These are phyloP conservation scores for Kwoniella europaea DNA, from an alignment of 768 basidiomycete species.

Conservation along the genomic window DNA sequence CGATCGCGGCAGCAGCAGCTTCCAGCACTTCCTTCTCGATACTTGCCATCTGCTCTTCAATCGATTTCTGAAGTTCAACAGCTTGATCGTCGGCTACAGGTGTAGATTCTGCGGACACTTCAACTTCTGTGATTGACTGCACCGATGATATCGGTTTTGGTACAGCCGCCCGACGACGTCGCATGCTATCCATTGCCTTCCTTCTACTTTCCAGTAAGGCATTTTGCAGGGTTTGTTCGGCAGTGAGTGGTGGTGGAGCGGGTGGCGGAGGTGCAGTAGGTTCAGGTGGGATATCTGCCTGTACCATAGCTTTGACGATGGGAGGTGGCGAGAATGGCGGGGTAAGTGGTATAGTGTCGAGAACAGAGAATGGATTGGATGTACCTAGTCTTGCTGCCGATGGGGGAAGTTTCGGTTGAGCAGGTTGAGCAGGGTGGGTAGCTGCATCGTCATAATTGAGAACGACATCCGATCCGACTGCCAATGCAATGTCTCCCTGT, in stretches of 20 bases:
- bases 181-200: conserved; percentile 47
- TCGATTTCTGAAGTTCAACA: conserved; percentile 19
- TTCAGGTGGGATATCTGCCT: conserved; percentile 3
- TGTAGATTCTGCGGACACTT: background rate
- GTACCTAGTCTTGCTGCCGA: background rate
- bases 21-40: conserved; percentile 44
- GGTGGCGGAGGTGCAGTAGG: conserved; percentile 2
- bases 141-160: conserved; percentile 2
- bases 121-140: background rate
- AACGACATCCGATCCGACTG: conserved; percentile 7
- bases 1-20: background rate
- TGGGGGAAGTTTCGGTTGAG: background rate
- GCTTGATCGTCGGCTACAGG: background rate
- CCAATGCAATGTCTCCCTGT: background rate
- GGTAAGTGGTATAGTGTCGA: conserved; percentile 2
- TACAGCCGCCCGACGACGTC: conserved; percentile 21
- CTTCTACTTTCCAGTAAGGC: conserved; percentile 38
- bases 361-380: background rate
- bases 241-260: conserved; percentile 5
- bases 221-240: conserved; percentile 21
- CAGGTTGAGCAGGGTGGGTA: background rate
- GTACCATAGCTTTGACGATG: background rate
- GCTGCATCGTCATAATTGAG: conserved; percentile 19
- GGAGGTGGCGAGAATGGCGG: conserved; percentile 13
- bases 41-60: conserved; percentile 45